phyloP scores from a whole-genome alignment of 148 eudicot genomes.

The Limonium bicolor region DNA sequence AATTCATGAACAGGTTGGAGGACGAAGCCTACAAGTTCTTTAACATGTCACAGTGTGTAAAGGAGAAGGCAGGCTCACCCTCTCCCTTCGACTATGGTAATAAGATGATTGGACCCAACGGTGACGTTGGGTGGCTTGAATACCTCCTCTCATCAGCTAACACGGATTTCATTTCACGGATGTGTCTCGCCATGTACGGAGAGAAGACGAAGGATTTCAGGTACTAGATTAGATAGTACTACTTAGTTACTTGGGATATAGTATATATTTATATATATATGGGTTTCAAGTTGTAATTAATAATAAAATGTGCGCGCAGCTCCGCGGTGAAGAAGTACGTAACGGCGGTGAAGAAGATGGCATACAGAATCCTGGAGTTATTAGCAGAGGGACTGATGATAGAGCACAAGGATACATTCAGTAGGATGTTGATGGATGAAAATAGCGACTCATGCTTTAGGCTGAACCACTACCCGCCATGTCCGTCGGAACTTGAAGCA shows the following conservation, averaged over 20 bases:
- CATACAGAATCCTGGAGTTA: slow-evolving; percentile 24
- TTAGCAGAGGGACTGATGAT: slow-evolving; percentile 35
- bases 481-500: slow-evolving; percentile 23
- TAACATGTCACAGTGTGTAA: slow-evolving; percentile 14
- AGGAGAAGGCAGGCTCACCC: slow-evolving; percentile 24
- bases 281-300: neutral
- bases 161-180: no score
- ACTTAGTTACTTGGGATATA: no score
- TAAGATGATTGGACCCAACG: slow-evolving; percentile 44
- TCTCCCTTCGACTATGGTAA: slow-evolving; percentile 52
- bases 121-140: slow-evolving; percentile 78
- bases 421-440: slow-evolving; percentile 26
- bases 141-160: slow-evolving; percentile 22
- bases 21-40: slow-evolving; percentile 41
- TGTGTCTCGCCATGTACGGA: no score
- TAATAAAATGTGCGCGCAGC: slow-evolving; percentile 11
- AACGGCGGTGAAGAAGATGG: slow-evolving; percentile 19
- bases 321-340: slow-evolving; percentile 21
- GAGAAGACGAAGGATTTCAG: no score
- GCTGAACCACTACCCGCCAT: slow-evolving; percentile 51
- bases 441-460: slow-evolving; percentile 37
- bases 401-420: slow-evolving; percentile 18
- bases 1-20: slow-evolving; percentile 21
- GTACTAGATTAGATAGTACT: no score
- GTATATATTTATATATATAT: no score